Evolutionary conservation across 2,329 filamentous ascomycete genomes (phyloP).

Genomic region (Aspergillus sp.): DNA sequence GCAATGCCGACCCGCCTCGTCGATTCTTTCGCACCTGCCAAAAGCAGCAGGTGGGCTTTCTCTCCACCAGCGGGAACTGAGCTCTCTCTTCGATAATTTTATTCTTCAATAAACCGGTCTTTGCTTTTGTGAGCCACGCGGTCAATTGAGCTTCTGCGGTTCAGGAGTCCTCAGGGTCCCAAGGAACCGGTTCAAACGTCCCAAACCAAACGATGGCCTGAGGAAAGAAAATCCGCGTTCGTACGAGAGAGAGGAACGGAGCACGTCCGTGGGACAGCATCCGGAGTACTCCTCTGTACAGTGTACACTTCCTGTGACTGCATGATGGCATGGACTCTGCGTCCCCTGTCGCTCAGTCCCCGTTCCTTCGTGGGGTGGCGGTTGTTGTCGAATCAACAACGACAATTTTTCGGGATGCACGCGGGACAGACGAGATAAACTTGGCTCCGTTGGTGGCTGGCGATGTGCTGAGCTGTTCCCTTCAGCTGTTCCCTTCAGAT

Average conservation of each 20-base stretch:
- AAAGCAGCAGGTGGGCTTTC: slow-evolving; percentile 11
- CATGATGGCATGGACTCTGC: background rate
- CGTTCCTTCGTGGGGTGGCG: background rate
- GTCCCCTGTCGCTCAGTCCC: slow-evolving; percentile 16
- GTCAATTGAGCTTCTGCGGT: background rate
- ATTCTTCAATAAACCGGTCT: background rate
- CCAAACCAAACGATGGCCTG: background rate
- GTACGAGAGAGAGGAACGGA: background rate
- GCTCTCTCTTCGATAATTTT: background rate
- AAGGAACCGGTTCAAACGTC: slow-evolving; percentile 5
- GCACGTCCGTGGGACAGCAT: background rate
- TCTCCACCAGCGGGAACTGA: background rate
- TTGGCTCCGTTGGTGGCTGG: background rate
- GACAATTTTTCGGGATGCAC: background rate
- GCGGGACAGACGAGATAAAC: slow-evolving; percentile 12
- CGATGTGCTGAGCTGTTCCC: slow-evolving; percentile 18
- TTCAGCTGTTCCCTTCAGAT: slow-evolving; percentile 21
- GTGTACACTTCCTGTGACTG: no score
- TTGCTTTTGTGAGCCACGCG: slow-evolving; percentile 9
- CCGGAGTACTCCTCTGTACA: no score
- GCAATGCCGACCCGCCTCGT: background rate
- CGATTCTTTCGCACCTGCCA: slow-evolving; percentile 11
- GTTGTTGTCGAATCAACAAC: slow-evolving; percentile 6
- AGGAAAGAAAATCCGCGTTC: background rate
- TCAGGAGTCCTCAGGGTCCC: background rate